Evolutionary conservation across 2,329 filamentous ascomycete genomes (phyloP), one percentile per base, ranked within the genome.

Genomic region (Bertia moriformis): DNA sequence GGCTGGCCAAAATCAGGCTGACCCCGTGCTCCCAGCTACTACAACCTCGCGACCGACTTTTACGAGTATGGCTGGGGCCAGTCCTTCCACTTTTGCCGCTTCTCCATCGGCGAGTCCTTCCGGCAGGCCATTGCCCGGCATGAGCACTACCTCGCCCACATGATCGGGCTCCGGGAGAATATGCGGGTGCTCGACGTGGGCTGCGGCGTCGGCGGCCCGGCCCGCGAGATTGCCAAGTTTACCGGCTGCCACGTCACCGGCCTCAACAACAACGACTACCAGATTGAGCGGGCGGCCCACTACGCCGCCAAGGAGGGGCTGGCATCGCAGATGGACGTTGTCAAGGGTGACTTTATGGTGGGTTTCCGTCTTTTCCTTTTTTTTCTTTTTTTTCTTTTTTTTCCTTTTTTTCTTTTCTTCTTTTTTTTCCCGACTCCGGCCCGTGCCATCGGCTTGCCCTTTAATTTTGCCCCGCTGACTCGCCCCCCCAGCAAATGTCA

Each of bases 231-330:
- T 52, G 85, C 84, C 63, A 93, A 93, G 65, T 98, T 98, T 65
- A 82, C 85, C 10, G 89, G 84, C 44, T 82, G 76, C 50, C 86
- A 95, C 51, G 73, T 96, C 45, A 81, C 86, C 18, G 91, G 91
- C 33, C 65, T 96, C 58, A 98, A 96, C 77, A 96, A 95, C 77
- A 96, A 96, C 62, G 86, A 95, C 65, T 98, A 98, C 69, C 91
- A 96, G 66, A 94, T 96, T 48, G 76, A 95, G 57, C 84, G 91
- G 47, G 89, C 88, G n/a, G 87, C 78, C 13, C 68, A 71, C 40
- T 94, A 95, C 56, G 86, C 88, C 2, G 62, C 71, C 44, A 85
- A 86, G 61, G 85, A 93, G 62, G 79, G 80, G 39, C 67, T 96
- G 39, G 71, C 79, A 1, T 61, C 84, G 53, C 86, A 94, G 65